Percentiles rank a stretch among this genome's conserved stretches.
These are phyloP conservation scores for Silene conica DNA, from an alignment of 148 eudicot species.

Conservation along the genomic window DNA sequence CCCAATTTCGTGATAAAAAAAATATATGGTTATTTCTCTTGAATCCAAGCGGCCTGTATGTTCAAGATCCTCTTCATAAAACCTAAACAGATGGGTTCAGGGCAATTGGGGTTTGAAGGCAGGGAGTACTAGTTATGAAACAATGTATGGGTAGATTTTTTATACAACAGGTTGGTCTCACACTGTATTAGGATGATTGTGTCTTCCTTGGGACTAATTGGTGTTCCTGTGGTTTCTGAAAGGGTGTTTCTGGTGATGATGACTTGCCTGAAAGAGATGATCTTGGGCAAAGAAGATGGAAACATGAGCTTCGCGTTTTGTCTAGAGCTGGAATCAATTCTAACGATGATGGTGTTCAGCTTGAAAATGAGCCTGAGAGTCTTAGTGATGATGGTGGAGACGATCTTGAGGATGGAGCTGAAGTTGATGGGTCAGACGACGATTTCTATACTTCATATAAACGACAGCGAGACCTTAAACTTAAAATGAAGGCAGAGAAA, in stretches of 20 bases:
- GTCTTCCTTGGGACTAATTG: background rate
- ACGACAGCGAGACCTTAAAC: slow-evolving; percentile 41
- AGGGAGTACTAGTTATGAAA: no score
- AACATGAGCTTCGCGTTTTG: slow-evolving; percentile 70
- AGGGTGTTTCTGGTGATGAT: slow-evolving; percentile 80
- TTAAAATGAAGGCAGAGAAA: slow-evolving; percentile 45
- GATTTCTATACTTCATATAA: slow-evolving; percentile 50
- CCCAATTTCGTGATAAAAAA: no score
- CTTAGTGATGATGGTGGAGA: slow-evolving; percentile 19
- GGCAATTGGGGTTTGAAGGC: no score
- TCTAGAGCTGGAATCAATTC: slow-evolving; percentile 57
- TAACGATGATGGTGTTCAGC: slow-evolving; percentile 30
- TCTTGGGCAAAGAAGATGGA: slow-evolving; percentile 82
- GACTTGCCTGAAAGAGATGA: slow-evolving; percentile 84
- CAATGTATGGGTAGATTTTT: no score
- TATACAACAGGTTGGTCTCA: no score
- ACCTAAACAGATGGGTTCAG: no score
- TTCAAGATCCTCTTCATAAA: no score
- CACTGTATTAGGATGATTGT: no score
- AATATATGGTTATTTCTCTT: no score
- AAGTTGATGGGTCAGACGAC: slow-evolving; percentile 40
- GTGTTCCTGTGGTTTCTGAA: slow-evolving; percentile 18
- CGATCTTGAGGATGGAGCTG: slow-evolving; percentile 28
- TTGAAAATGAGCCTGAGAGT: slow-evolving; percentile 31
- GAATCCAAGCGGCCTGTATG: no score